Base-by-base conservation (phyloP, 2,329 filamentous ascomycete species). In the Fusarium hostae region DNA sequence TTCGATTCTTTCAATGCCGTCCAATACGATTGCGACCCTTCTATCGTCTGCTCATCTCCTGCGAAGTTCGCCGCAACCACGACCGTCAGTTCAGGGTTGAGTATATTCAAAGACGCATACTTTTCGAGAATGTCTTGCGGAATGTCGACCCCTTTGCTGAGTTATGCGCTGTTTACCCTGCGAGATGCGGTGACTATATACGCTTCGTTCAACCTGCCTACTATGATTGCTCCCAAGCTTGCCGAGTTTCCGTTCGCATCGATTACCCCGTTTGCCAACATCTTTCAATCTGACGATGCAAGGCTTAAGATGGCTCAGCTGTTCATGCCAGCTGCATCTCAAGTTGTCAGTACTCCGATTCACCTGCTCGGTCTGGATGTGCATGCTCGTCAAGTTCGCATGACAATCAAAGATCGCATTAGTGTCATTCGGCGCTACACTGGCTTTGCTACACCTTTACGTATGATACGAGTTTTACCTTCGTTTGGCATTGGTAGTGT, bases 191-290 rank as follows among this genome's bases (percentile, higher is more conserved):
- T 76, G 18, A 76, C 74, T 32, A 66, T 76, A 16, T 76, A 71
- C 41, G 74, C 74, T 20, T 76, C 74, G 22, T 76, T 76, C 73
- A 75, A 76, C 44, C 35, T 76, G 22, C 74, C 74, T 30, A 59
- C 71, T 3, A 63, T 75, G 39, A 63, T 76, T 13, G 74, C 74
- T 3, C 74, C 74, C 10, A 75, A 71, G 32, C 62, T 76, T 26
- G 70, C 74, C 34, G 66, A 76, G n/a, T 52, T 75, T 11, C 66
- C 74, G 0, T 64, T 76, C 16, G 43, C 73, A 3, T 66, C 60
- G 1, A 51, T 72, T 13, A 66, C 60, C 2, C 74, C 74, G 1
- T 71, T 76, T 45, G 44, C 63, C 15, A 59, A 63, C 15, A 58
- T 75, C 5, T 73, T 76, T 12, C 45, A 66, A 20, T 75, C 73